Evolutionary conservation across 139 green algal genomes (phyloP).

Genomic region (Volvox reticuliferus): DNA sequence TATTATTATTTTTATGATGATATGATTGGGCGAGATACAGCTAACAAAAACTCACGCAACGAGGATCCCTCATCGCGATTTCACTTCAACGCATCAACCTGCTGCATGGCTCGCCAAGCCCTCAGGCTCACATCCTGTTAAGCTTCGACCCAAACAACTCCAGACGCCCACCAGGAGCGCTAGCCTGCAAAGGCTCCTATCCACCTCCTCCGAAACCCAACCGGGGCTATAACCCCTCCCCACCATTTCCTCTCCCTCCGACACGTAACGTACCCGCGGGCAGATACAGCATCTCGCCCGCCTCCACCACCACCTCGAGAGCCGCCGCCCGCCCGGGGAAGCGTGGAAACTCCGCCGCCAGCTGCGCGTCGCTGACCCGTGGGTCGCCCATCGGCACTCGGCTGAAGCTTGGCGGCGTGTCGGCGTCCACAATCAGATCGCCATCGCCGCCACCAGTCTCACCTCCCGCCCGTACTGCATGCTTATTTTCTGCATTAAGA

Average conservation of each 20-base stretch:
- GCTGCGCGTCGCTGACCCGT: slow-evolving; percentile 44
- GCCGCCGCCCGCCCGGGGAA: slow-evolving; percentile 76
- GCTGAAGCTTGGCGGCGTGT: slow-evolving; percentile 28
- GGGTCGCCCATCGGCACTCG: slow-evolving; percentile 53
- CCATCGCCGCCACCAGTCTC: background rate
- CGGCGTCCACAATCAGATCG: slow-evolving; percentile 27
- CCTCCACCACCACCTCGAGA: slow-evolving; percentile 66
- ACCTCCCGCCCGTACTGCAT: background rate
- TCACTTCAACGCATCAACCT: too few relatives aligned
- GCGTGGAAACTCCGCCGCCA: slow-evolving; percentile 61
- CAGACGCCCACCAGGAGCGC: too few relatives aligned
- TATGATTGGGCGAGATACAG: too few relatives aligned
- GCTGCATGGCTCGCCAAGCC: too few relatives aligned
- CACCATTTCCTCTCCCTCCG: background rate
- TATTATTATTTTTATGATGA: too few relatives aligned
- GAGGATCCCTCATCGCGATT: too few relatives aligned
- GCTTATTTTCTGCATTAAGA: background rate
- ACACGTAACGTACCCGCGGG: slow-evolving; percentile 62
- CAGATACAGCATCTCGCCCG: slow-evolving; percentile 86
- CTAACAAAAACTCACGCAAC: too few relatives aligned
- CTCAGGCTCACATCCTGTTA: too few relatives aligned
- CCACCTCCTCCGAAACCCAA: too few relatives aligned
- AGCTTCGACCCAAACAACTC: too few relatives aligned
- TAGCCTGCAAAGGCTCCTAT: too few relatives aligned
- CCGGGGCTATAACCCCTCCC: background rate